Percentiles rank a stretch among this genome's conserved stretches.
Evolutionary conservation across 2,329 filamentous ascomycete genomes (phyloP).

Genomic region (Fusarium robinianum): DNA sequence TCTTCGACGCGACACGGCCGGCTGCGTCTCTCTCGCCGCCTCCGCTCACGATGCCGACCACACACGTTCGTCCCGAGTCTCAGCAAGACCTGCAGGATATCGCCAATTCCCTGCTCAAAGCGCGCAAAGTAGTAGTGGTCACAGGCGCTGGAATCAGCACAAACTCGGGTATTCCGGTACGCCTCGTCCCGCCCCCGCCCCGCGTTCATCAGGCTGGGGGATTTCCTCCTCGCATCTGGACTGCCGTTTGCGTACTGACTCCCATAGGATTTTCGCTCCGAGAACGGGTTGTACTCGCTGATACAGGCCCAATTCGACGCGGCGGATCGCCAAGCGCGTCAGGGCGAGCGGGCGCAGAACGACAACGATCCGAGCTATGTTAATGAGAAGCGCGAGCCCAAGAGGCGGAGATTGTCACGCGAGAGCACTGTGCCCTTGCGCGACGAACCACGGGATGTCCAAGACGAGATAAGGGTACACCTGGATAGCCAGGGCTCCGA

Average conservation of each 20-base stretch:
- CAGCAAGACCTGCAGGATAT: constrained; percentile 64
- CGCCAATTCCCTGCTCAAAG: constrained; percentile 65
- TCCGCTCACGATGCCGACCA: constrained; percentile 58
- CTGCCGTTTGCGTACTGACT: constrained; percentile 20
- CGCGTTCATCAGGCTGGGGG: constrained; percentile 9
- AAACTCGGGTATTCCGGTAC: constrained; percentile 74
- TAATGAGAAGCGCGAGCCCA: constrained; percentile 34
- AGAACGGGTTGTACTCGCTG: constrained; percentile 72
- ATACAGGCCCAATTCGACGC: constrained; percentile 70
- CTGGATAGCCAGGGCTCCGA: constrained; percentile 20
- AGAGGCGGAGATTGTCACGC: constrained; percentile 42
- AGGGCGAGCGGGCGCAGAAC: constrained; percentile 27
- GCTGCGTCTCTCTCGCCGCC: constrained; percentile 15
- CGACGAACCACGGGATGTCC: constrained; percentile 18
- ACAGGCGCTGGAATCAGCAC: constrained; percentile 77
- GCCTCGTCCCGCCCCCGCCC: constrained; percentile 3
- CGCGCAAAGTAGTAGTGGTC: constrained; percentile 71
- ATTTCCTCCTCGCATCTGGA: not conserved
- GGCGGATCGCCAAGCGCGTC: constrained; percentile 46
- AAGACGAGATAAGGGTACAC: constrained; percentile 34
- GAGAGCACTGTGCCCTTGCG: constrained; percentile 22
- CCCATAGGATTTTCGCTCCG: constrained; percentile 69
- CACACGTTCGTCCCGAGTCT: constrained; percentile 57
- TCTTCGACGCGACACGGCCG: constrained; percentile 34
- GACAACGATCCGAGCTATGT: constrained; percentile 27